A percentile compares a stretch with the other conserved stretches of the same genome.
These are phyloP conservation scores for Evernia prunastri DNA, from an alignment of 495 filamentous ascomycete genomes.

Conservation along the genomic window DNA sequence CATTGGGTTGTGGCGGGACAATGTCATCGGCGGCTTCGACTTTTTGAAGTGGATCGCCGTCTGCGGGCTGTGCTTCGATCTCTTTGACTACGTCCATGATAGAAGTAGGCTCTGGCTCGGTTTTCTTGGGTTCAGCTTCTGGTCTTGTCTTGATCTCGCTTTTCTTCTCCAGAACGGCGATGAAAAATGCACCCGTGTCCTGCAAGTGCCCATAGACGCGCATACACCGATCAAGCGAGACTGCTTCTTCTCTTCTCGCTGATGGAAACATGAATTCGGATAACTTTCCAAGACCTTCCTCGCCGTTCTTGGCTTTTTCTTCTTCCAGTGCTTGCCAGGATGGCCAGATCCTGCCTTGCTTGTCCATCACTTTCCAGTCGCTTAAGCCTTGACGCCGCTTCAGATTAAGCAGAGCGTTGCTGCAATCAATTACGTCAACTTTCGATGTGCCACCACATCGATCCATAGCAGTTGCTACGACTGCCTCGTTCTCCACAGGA, in stretches of 20 bases:
- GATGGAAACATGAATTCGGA: conserved; percentile 80
- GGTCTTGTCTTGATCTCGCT: conserved; percentile 79
- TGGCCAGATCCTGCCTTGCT: conserved; percentile 64
- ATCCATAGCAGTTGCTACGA: conserved; percentile 76
- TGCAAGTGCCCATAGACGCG: conserved; percentile 90
- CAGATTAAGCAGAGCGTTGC: conserved; percentile 64
- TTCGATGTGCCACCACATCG: conserved; percentile 80
- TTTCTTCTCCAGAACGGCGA: conserved; percentile 86
- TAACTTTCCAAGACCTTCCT: conserved; percentile 56
- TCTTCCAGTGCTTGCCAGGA: conserved; percentile 70
- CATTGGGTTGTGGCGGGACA: conserved; percentile 35
- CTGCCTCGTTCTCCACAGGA: conserved; percentile 95
- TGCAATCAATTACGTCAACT: conserved; percentile 77
- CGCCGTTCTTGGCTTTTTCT: conserved; percentile 49
- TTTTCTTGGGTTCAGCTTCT: conserved; percentile 56
- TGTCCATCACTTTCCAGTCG: conserved; percentile 84
- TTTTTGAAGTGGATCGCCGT: conserved; percentile 42
- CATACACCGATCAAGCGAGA: conserved; percentile 87
- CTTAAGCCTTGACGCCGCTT: conserved; percentile 67
- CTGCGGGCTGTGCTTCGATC: conserved; percentile 43
- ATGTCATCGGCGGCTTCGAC: conserved; percentile 46
- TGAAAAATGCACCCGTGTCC: conserved; percentile 96
- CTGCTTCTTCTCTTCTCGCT: conserved; percentile 34
- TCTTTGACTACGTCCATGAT: conserved; percentile 52
- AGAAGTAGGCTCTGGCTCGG: conserved; percentile 38